Percentiles rank a stretch among this genome's conserved stretches.
phyloP scores from a whole-genome alignment of 345 rosid genomes.

The Populus tremula region DNA sequence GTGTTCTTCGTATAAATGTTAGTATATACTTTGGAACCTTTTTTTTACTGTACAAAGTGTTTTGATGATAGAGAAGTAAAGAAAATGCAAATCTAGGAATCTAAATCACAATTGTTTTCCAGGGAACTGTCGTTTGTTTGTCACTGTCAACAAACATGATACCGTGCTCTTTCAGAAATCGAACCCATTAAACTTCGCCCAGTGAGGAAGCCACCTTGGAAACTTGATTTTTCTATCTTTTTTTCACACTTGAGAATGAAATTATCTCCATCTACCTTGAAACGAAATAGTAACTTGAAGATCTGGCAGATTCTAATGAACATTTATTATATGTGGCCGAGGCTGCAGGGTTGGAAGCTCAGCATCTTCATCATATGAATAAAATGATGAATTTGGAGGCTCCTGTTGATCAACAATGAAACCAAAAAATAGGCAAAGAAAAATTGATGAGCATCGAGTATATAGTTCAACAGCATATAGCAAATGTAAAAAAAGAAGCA shows the following conservation, averaged over 20 bases:
- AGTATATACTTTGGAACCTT: neutral
- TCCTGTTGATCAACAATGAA: constrained; percentile 25
- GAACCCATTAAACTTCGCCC: too few relatives aligned
- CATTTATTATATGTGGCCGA: constrained; percentile 23
- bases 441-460: neutral
- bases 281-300: too few relatives aligned
- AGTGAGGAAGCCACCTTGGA: too few relatives aligned
- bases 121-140: neutral
- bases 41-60: constrained; percentile 6
- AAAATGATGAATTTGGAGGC: constrained; percentile 27
- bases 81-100: neutral
- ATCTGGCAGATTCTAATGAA: neutral
- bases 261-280: too few relatives aligned
- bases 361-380: constrained; percentile 61
- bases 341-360: constrained; percentile 33
- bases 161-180: neutral
- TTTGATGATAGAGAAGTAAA: neutral
- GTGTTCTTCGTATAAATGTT: constrained; percentile 3
- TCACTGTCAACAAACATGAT: neutral
- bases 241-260: too few relatives aligned
- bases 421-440: neutral
- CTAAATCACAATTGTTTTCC: neutral
- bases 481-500: neutral
- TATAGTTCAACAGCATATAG: neutral
- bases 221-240: too few relatives aligned